Conservation (phyloP, 352 stramenopile species). For the Peronosclerospora sorghi region DNA sequence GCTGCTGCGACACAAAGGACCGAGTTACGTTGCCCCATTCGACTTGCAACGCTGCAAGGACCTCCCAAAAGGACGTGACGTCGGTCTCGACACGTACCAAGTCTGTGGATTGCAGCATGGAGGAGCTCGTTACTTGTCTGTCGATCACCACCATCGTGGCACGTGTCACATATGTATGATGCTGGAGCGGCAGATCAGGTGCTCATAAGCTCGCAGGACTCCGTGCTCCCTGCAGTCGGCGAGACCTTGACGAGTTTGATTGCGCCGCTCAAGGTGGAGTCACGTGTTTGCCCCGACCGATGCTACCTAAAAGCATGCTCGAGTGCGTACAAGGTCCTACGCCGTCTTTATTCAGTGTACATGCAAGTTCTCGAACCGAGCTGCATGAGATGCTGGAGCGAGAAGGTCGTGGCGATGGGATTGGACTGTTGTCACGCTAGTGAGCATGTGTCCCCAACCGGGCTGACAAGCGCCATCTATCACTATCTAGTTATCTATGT, state of each 20-base stretch:
- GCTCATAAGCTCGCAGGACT: slow-evolving; percentile 68
- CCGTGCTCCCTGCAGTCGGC: slow-evolving; percentile 63
- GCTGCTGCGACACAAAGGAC: slow-evolving; percentile 42
- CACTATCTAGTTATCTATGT: no score
- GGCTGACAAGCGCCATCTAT: no score
- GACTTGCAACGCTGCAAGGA: slow-evolving; percentile 28
- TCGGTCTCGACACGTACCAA: slow-evolving; percentile 35
- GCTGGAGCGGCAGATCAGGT: slow-evolving; percentile 70
- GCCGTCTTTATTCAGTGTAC: slow-evolving; percentile 75
- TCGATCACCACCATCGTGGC: slow-evolving; percentile 57
- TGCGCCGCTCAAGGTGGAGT: slow-evolving; percentile 66
- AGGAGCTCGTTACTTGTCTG: slow-evolving; percentile 71
- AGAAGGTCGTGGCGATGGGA: slow-evolving; percentile 57
- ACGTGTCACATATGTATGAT: slow-evolving; percentile 63
- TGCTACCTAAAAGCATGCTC: slow-evolving; percentile 71
- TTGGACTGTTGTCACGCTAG: no score
- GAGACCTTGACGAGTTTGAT: slow-evolving; percentile 76
- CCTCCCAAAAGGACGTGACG: slow-evolving; percentile 16
- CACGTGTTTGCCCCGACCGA: slow-evolving; percentile 80
- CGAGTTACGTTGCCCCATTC: slow-evolving; percentile 47
- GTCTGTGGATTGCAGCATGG: slow-evolving; percentile 72
- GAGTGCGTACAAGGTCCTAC: slow-evolving; percentile 78
- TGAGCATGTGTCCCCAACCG: no score
- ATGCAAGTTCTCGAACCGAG: slow-evolving; percentile 55
- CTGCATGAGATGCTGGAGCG: slow-evolving; percentile 60